phyloP scores from a whole-genome alignment of 176 grass and related monocot species.

The Melocanna baccifera region DNA sequence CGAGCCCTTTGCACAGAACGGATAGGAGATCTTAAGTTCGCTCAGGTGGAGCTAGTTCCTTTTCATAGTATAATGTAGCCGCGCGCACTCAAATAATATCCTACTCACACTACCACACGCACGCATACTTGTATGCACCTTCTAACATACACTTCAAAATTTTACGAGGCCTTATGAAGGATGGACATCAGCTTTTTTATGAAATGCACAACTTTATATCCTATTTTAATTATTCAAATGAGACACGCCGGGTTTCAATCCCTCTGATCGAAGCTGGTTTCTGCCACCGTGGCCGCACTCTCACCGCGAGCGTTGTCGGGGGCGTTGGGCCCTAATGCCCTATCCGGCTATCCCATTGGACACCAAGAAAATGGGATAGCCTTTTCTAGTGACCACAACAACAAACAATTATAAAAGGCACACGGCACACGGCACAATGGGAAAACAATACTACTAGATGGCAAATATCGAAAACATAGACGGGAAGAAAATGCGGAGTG shows the following conservation, averaged over 20 bases:
- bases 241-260: too few species aligned
- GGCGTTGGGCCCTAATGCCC: background rate
- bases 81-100: too few species aligned
- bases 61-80: too few species aligned
- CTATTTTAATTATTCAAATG: too few species aligned
- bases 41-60: background rate
- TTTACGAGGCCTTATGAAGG: too few species aligned
- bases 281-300: background rate
- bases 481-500: background rate
- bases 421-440: background rate
- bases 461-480: background rate
- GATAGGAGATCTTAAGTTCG: background rate
- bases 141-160: too few species aligned
- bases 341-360: background rate
- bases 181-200: too few species aligned
- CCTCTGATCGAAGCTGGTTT: background rate
- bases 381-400: background rate
- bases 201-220: too few species aligned
- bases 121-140: too few species aligned
- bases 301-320: background rate
- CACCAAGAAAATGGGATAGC: background rate
- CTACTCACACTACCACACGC: too few species aligned
- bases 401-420: background rate
- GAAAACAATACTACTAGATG: background rate
- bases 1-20: background rate